Conservation (phyloP, 441 rosid species). For the Adansonia rubrostipa region DNA sequence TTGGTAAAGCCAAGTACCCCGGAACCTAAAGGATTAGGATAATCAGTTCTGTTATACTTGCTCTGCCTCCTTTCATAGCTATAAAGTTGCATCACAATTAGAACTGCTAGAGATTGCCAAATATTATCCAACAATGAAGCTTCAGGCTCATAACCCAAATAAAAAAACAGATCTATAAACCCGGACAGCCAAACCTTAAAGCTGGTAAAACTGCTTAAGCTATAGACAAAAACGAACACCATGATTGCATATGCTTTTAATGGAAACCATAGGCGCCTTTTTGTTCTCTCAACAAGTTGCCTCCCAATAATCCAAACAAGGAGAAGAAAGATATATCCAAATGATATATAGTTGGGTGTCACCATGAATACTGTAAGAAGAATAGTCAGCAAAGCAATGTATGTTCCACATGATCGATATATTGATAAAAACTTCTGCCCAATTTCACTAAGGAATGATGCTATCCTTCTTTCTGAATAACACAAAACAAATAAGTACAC, state of each 20-base stretch:
- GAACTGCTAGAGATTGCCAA: conserved; percentile 95
- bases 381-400: conserved; percentile 93
- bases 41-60: conserved; percentile 59
- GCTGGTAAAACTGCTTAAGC: conserved; percentile 86
- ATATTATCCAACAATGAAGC: conserved; percentile 84
- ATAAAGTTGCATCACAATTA: conserved; percentile 98
- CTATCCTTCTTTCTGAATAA: conserved; percentile 85
- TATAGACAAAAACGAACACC: conserved; percentile 89
- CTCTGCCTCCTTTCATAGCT: conserved; percentile 99
- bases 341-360: conserved; percentile 87
- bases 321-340: conserved; percentile 95
- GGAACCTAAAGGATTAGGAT: conserved; percentile 58
- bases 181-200: conserved; percentile 77
- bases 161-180: conserved; percentile 73
- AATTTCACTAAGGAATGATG: conserved; percentile 80
- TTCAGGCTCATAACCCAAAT: conserved; percentile 75
- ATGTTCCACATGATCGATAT: conserved; percentile 97
- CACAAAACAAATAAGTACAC: conserved; percentile 31
- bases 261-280: conserved; percentile 94
- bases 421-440: conserved; percentile 85
- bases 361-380: conserved; percentile 89
- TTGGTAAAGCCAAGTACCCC: conserved; percentile 72
- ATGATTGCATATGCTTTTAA: conserved; percentile 72
- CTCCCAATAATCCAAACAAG: conserved; percentile 96
- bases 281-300: conserved; percentile 89